Evolutionary conservation across 1,284 basidiomycete species (phyloP), one percentile per base, ranked within the genome.

Genomic region (Ceratobasidium sp.): DNA sequence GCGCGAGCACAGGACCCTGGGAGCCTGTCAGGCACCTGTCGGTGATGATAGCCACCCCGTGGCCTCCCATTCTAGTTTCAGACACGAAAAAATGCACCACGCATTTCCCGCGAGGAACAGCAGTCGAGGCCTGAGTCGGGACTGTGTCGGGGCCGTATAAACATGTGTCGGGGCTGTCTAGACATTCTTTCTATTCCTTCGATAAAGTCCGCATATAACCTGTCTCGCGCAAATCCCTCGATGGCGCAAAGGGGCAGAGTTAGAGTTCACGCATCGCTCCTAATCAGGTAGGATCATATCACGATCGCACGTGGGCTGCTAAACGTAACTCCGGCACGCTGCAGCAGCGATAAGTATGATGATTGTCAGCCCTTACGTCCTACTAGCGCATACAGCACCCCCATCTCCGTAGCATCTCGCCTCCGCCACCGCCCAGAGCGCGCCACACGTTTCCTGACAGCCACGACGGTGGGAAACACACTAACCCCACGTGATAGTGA

Each of bases 1-100:
- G 12, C 17, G 59, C 44, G 65, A 52, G 42, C 6, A 42, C 12
- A 26, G 64, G 64, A 38, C 5, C 1, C 46, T 13, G 48, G 40
- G 52, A 52, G 23, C 33, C 64, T 67, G 65, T 52, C 65, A 67
- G 65, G 42, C 46, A 67, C 65, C n/a, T 5, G 17, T 59, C 56
- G 56, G 56, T 28, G 23, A 59, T 59, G 6, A 2, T 9, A 5
- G 38, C 56, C 23, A 28, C 26, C 3, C 56, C 56, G 56, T 28
- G 6, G 7, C 56, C 9, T 28, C 23, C 56, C 6, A 3, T 9
- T 33, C 56, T 28, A 33, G 20, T 17, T n/a, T 12, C 5, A 23
- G 52, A n/a, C 23, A n/a, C n/a, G 59, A 20, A 42, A 62, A 62
- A 62, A 38, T 62, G 59, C 33, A 38, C 20, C 23, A 38, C 28